Percentiles rank a stretch among this genome's conserved stretches.
Conservation (phyloP, 352 stramenopile species). For the Phytophthora brassicae region DNA sequence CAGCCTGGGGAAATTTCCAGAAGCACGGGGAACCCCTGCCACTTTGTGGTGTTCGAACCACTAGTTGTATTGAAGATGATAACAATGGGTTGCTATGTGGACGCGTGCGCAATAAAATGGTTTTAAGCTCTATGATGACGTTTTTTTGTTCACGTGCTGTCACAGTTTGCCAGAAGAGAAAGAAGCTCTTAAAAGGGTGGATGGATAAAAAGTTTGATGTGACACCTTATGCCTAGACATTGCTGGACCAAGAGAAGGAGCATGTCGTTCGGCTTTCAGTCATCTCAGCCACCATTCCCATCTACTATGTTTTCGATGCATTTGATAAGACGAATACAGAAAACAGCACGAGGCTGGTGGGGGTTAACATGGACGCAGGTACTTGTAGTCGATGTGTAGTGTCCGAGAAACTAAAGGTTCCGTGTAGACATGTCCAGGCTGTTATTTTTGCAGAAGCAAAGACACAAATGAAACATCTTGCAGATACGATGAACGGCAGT, state of each 20-base stretch:
- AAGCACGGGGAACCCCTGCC: neutral
- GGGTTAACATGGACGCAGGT: neutral
- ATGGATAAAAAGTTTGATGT: neutral
- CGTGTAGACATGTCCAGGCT: neutral
- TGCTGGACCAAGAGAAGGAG: neutral
- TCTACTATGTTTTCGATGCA: neutral
- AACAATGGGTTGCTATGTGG: slow-evolving; percentile 11
- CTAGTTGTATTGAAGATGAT: slow-evolving; percentile 5
- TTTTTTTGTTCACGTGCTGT: slow-evolving; percentile 1
- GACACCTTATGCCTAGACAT: neutral
- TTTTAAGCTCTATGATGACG: neutral
- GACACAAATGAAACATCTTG: neutral
- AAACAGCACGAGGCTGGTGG: neutral
- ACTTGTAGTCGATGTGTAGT: neutral
- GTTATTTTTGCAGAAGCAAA: neutral
- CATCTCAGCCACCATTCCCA: neutral
- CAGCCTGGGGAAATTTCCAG: neutral
- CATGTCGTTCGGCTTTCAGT: neutral
- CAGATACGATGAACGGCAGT: neutral
- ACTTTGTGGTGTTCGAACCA: slow-evolving; percentile 5
- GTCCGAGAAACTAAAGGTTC: neutral
- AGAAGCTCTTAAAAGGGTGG: neutral
- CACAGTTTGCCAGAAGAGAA: neutral
- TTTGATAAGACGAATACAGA: neutral
- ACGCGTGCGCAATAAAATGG: neutral